Evolutionary conservation across 2,329 filamentous ascomycete species (phyloP).

Genomic region (Chrysoporthe austroafricana): DNA sequence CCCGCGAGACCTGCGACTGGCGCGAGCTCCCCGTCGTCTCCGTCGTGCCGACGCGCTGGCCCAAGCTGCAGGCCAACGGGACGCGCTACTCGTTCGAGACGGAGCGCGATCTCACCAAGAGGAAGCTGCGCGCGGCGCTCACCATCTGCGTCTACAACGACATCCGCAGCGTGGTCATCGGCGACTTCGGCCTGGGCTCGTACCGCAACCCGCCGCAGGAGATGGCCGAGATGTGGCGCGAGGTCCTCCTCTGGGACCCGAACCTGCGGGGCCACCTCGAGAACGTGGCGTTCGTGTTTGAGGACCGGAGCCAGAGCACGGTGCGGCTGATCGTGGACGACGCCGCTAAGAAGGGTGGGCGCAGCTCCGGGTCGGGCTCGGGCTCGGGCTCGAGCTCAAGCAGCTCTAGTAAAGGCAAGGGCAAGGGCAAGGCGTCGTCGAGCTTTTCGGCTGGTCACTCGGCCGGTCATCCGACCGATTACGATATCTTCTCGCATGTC

Average conservation of each 20-base stretch:
- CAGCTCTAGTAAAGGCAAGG: slow-evolving; percentile 32
- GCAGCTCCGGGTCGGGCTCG: slow-evolving; percentile 34
- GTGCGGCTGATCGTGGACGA: slow-evolving; percentile 58
- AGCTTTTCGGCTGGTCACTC: slow-evolving; percentile 30
- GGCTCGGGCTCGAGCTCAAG: slow-evolving; percentile 25
- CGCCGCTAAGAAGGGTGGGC: slow-evolving; percentile 54
- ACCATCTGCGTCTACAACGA: slow-evolving; percentile 68
- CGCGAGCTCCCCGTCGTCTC: slow-evolving; percentile 71
- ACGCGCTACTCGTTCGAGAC: slow-evolving; percentile 71
- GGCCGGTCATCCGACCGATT: slow-evolving; percentile 44
- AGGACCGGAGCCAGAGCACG: slow-evolving; percentile 59
- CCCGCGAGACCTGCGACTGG: slow-evolving; percentile 56
- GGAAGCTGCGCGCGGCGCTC: slow-evolving; percentile 73
- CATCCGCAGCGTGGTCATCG: slow-evolving; percentile 62
- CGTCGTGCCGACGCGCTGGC: slow-evolving; percentile 71
- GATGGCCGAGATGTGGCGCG: slow-evolving; percentile 68
- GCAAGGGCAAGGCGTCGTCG: slow-evolving; percentile 26
- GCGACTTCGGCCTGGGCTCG: slow-evolving; percentile 66
- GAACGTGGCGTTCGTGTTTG: slow-evolving; percentile 67
- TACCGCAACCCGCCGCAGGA: slow-evolving; percentile 68
- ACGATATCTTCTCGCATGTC: slow-evolving; percentile 56
- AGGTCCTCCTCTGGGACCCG: slow-evolving; percentile 65
- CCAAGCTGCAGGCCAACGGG: slow-evolving; percentile 71
- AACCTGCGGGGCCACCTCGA: slow-evolving; percentile 65
- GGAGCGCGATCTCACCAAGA: slow-evolving; percentile 72